Evolutionary conservation across 2,329 filamentous ascomycete species (phyloP).

Genomic region (Blumeria hordei): DNA sequence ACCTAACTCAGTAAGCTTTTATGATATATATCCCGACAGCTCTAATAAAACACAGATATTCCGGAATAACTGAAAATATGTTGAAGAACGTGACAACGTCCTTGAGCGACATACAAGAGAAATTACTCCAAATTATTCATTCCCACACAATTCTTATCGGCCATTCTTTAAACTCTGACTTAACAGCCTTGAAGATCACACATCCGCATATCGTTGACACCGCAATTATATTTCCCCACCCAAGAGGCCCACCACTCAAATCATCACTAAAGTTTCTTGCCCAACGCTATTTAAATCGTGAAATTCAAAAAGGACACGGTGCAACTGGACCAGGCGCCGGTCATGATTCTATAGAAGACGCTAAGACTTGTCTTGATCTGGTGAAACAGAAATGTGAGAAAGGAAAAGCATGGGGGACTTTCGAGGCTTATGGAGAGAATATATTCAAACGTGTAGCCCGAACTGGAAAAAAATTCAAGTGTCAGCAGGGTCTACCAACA

Average conservation of each 20-base stretch:
- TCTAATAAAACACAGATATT: constrained; percentile 27
- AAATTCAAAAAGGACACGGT: constrained; percentile 62
- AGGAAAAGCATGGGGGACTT: constrained; percentile 63
- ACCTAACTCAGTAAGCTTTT: constrained; percentile 42
- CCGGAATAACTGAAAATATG: constrained; percentile 75
- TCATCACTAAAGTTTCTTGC: constrained; percentile 75
- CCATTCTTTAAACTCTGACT: constrained; percentile 62
- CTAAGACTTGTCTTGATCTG: constrained; percentile 71
- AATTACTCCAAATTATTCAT: constrained; percentile 47
- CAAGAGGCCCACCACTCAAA: constrained; percentile 70
- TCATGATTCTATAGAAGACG: constrained; percentile 85
- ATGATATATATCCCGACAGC: constrained; percentile 1
- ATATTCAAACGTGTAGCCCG: constrained; percentile 64
- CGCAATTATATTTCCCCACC: constrained; percentile 70
- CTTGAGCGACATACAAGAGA: constrained; percentile 56
- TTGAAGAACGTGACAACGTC: constrained; percentile 65
- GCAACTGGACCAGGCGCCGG: constrained; percentile 27
- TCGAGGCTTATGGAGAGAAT: constrained; percentile 58
- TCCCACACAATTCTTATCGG: constrained; percentile 52
- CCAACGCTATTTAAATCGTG: constrained; percentile 61
- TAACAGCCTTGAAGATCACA: constrained; percentile 61
- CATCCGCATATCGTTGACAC: constrained; percentile 93
- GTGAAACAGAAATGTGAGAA: constrained; percentile 92
- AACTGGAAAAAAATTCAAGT: constrained; percentile 35
- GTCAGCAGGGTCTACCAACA: constrained; percentile 32